Conservation (phyloP, 495 filamentous ascomycete species). For the Rusavskia elegans region DNA sequence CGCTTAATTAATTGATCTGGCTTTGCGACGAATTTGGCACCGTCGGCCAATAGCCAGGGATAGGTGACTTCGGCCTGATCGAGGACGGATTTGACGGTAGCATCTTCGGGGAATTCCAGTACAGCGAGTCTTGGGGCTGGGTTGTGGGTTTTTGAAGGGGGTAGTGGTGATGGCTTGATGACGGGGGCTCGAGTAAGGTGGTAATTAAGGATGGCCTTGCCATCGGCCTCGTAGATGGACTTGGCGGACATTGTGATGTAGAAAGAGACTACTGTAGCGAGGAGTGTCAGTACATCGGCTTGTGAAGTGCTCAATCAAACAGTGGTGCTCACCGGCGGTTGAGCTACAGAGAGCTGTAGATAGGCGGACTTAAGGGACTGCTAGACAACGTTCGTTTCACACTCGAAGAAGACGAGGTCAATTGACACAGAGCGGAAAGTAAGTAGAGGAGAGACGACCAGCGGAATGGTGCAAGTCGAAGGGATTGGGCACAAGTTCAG, state of each 20-base stretch:
- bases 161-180: slow-evolving; percentile 95
- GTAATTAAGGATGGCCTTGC: slow-evolving; percentile 99
- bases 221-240: slow-evolving; percentile 95
- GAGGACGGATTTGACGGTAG: slow-evolving; percentile 66
- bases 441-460: background rate
- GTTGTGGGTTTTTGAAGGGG: slow-evolving; percentile 75
- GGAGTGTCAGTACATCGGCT: background rate
- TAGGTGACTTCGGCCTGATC: slow-evolving; percentile 90
- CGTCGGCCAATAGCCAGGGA: slow-evolving; percentile 75
- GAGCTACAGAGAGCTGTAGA: background rate
- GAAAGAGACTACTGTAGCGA: background rate
- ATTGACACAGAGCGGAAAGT: too few relatives aligned
- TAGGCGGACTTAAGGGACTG: too few relatives aligned
- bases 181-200: slow-evolving; percentile 96
- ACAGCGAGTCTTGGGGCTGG: slow-evolving; percentile 78
- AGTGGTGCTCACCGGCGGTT: background rate
- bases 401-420: too few relatives aligned
- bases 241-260: slow-evolving; percentile 82
- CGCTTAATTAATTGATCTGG: slow-evolving; percentile 99
- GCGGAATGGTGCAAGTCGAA: background rate
- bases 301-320: background rate
- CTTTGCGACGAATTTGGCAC: slow-evolving; percentile 93
- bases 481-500: background rate
- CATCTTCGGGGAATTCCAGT: slow-evolving; percentile 83
- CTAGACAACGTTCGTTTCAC: too few relatives aligned